Conservation (phyloP, 2,329 filamentous ascomycete genomes). For the Aspergillus brasiliensis region DNA sequence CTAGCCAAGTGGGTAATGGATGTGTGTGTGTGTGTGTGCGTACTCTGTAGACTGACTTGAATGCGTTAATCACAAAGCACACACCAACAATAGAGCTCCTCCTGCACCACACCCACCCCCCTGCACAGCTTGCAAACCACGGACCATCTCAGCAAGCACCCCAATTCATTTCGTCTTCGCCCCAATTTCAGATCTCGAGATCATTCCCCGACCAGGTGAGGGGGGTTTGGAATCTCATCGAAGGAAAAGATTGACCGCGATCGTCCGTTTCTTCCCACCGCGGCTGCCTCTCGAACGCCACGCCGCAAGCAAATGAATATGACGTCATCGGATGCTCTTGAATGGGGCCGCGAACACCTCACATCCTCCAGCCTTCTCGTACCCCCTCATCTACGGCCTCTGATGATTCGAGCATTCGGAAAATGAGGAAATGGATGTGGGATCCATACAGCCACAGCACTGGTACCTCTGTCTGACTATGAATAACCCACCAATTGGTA, state of each 20-base stretch:
- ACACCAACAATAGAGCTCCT: not conserved
- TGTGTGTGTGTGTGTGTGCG: not conserved
- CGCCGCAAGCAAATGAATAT: not conserved
- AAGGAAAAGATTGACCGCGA: not conserved
- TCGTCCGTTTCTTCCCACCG: not conserved
- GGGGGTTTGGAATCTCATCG: not conserved
- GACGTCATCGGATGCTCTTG: constrained; percentile 5
- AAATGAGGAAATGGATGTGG: not conserved
- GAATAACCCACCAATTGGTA: not conserved
- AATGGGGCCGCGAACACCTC: not conserved
- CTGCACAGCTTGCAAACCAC: too few species aligned
- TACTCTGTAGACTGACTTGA: not conserved
- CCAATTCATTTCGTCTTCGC: not conserved
- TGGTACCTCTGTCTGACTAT: not conserved
- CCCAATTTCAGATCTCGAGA: not conserved
- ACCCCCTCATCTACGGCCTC: not conserved
- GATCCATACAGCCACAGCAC: not conserved
- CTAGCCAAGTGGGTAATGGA: not conserved
- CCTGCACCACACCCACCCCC: too few species aligned
- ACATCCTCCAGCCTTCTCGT: not conserved
- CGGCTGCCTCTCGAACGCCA: not conserved
- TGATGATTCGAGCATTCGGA: not conserved
- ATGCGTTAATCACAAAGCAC: not conserved
- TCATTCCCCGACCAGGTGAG: not conserved
- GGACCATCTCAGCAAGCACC: too few species aligned